These are phyloP conservation scores for Chytriomyces sp. DNA, from an alignment of 192 early-diverging fungal species.

Conservation along the genomic window DNA sequence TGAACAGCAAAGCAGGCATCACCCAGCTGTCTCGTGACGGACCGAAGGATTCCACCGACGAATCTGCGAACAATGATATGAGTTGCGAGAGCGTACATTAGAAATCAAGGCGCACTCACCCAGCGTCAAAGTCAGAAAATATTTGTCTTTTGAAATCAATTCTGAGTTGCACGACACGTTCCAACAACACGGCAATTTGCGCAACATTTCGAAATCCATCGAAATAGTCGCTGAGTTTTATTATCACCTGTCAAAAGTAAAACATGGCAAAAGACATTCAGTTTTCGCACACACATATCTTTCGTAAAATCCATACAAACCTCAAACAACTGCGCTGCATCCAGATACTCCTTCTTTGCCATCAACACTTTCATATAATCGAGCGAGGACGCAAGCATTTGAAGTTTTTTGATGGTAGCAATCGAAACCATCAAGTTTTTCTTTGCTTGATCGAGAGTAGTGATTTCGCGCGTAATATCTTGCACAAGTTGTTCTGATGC, in stretches of 20 bases:
- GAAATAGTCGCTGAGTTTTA: conserved; percentile 79
- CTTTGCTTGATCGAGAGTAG: conserved; percentile 91
- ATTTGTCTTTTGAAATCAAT: conserved; percentile 67
- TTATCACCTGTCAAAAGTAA: conserved; percentile 60
- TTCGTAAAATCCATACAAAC: conserved; percentile 36
- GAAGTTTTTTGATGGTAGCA: conserved; percentile 79
- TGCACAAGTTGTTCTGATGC: conserved; percentile 87
- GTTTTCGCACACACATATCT: too few relatives aligned
- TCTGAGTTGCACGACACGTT: conserved; percentile 67
- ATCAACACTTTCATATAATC: conserved; percentile 34
- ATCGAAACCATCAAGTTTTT: conserved; percentile 84
- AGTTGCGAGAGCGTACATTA: conserved; percentile 12
- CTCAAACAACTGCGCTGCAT: conserved; percentile 79
- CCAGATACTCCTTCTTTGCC: conserved; percentile 71
- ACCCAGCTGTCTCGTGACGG: conserved; percentile 57
- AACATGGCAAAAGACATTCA: too few relatives aligned
- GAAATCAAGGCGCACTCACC: conserved; percentile 40
- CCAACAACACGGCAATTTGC: conserved; percentile 74
- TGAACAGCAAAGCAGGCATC: conserved; percentile 82
- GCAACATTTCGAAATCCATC: conserved; percentile 72
- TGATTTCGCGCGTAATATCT: conserved; percentile 96
- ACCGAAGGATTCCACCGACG: conserved; percentile 41
- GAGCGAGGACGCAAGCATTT: conserved; percentile 75
- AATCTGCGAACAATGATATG: conserved; percentile 37
- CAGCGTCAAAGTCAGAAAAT: conserved; percentile 75